These are phyloP conservation scores for Harrya chromipes DNA, from an alignment of 768 basidiomycete genomes.

Conservation along the genomic window DNA sequence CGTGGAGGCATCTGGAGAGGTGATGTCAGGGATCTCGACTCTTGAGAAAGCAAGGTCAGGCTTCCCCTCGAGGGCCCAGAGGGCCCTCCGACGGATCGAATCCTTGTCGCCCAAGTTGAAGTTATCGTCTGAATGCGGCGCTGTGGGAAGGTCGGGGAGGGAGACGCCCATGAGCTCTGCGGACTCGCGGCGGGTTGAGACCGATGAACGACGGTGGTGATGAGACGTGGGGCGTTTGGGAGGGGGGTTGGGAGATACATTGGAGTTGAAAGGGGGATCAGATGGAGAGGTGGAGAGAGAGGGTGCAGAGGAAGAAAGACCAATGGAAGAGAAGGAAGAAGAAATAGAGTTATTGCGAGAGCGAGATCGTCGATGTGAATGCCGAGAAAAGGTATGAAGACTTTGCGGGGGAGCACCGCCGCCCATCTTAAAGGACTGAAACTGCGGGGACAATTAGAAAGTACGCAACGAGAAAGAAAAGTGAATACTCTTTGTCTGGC, in stretches of 20 bases:
- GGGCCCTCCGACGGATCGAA: conserved; percentile 76
- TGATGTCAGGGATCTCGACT: conserved; percentile 82
- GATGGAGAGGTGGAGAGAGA: conserved; percentile 38
- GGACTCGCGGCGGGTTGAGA: conserved; percentile 87
- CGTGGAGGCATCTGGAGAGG: conserved; percentile 54
- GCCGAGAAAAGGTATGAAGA: conserved; percentile 35
- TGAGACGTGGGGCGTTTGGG: conserved; percentile 68
- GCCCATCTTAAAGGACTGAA: conserved; percentile 74
- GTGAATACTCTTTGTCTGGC: conserved; percentile 43
- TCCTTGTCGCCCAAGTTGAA: conserved; percentile 70
- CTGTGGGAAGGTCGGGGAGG: conserved; percentile 61
- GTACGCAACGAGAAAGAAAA: not conserved
- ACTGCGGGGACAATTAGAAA: conserved; percentile 37
- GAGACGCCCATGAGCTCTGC: conserved; percentile 88
- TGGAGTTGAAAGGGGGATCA: conserved; percentile 22
- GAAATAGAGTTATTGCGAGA: conserved; percentile 65
- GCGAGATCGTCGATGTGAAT: conserved; percentile 46
- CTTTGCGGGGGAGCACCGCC: conserved; percentile 33
- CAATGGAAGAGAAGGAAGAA: conserved; percentile 30
- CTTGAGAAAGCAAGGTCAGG: conserved; percentile 65
- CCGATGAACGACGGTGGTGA: conserved; percentile 81
- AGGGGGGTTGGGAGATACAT: conserved; percentile 24
- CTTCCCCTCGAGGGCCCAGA: conserved; percentile 87
- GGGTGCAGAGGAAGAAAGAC: conserved; percentile 37
- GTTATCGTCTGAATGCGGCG: conserved; percentile 60